phyloP scores from a whole-genome alignment of 768 basidiomycete genomes.

The Suillus discolor region DNA sequence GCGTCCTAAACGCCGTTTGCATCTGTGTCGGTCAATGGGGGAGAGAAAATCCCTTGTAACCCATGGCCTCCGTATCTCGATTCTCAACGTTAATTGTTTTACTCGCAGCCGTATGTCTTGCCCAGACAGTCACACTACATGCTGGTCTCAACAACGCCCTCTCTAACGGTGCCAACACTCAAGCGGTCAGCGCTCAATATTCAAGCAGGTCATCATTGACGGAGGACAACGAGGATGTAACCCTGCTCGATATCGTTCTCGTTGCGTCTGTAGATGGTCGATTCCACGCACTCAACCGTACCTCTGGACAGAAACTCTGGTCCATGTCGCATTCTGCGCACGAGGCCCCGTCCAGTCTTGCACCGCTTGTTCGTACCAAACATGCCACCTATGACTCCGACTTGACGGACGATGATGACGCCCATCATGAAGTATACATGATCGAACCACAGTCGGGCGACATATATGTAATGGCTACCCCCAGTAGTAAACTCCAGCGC shows the following conservation, averaged over 20 bases:
- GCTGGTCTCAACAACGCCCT: conserved; percentile 29
- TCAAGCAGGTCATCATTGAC: conserved; percentile 12
- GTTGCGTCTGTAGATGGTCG: conserved; percentile 94
- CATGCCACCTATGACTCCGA: conserved; percentile 64
- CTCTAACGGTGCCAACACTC: conserved; percentile 23
- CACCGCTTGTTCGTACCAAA: conserved; percentile 73
- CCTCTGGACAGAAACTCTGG: conserved; percentile 83
- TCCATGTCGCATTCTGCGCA: conserved; percentile 72
- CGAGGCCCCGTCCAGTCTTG: conserved; percentile 53
- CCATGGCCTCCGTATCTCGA: conserved; percentile 38
- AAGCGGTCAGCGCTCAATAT: conserved; percentile 19
- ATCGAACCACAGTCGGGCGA: conserved; percentile 95
- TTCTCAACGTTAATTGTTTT: conserved; percentile 28
- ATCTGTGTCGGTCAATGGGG: conserved; percentile 28
- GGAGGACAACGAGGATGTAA: conserved; percentile 44
- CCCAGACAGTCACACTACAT: conserved; percentile 33
- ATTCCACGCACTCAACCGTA: conserved; percentile 90
- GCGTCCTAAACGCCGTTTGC: background rate
- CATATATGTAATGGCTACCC: conserved; percentile 82
- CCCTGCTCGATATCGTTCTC: conserved; percentile 82
- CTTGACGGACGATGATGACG: conserved; percentile 51
- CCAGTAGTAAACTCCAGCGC: conserved; percentile 73
- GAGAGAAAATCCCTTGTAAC: conserved; percentile 21
- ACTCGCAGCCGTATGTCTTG: conserved; percentile 32
- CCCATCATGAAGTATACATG: conserved; percentile 77